phyloP scores from a whole-genome alignment of 495 filamentous ascomycete species.

The Penicillium tannophilum region DNA sequence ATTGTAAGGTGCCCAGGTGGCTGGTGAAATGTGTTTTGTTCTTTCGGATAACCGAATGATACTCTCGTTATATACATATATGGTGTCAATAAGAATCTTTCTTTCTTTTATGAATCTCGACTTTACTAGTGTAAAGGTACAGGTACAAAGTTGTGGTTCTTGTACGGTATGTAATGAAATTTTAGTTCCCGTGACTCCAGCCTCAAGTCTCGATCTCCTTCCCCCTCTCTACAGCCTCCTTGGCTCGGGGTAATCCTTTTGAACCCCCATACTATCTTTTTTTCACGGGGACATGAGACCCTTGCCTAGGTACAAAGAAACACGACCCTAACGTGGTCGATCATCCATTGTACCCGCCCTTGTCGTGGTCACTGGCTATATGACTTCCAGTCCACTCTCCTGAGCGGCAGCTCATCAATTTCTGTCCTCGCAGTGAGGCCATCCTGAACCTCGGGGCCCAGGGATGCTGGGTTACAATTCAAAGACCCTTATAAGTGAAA shows the following conservation, averaged over 20 bases:
- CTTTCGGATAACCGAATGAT: too few relatives aligned
- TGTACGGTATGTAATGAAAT: neutral
- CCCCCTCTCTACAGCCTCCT: conserved; percentile 14
- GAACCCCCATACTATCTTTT: conserved; percentile 4
- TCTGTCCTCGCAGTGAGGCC: neutral
- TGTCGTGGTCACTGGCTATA: conserved; percentile 11
- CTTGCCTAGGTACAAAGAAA: neutral
- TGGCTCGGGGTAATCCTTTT: neutral
- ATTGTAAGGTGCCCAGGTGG: neutral
- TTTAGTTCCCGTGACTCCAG: conserved; percentile 15
- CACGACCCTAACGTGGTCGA: conserved; percentile 9
- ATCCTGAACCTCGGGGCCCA: neutral
- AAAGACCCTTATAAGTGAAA: neutral
- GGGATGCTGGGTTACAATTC: neutral
- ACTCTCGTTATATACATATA: too few relatives aligned
- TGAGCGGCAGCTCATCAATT: conserved; percentile 7
- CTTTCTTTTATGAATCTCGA: too few relatives aligned
- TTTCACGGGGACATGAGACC: conserved; percentile 6
- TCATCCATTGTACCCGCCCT: conserved; percentile 4
- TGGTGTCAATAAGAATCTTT: too few relatives aligned
- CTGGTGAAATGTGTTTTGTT: too few relatives aligned
- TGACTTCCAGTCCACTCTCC: conserved; percentile 8
- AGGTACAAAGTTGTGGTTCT: too few relatives aligned
- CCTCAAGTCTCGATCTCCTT: conserved; percentile 16
- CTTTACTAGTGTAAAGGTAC: too few relatives aligned